phyloP scores from a whole-genome alignment of 2,329 filamentous ascomycete genomes.

The Neurospora crassa region DNA sequence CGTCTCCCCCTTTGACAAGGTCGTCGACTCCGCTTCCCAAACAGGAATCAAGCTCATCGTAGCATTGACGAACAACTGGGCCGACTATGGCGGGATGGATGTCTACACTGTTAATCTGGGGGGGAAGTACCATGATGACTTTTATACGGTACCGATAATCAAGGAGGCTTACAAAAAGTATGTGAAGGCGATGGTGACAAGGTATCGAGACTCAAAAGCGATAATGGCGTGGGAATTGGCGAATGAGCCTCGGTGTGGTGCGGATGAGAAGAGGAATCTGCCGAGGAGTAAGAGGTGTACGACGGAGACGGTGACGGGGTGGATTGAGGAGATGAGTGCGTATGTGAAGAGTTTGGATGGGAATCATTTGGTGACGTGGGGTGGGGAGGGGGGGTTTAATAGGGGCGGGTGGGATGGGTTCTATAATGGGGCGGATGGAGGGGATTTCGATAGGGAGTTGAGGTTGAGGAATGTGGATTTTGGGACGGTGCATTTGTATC shows the following conservation, averaged over 20 bases:
- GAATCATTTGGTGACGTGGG: conserved; percentile 44
- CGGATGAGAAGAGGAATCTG: conserved; percentile 34
- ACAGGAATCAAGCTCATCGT: conserved; percentile 43
- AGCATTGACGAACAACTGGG: conserved; percentile 49
- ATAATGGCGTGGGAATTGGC: conserved; percentile 60
- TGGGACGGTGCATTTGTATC: conserved; percentile 45
- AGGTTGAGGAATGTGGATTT: conserved; percentile 40
- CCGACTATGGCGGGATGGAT: conserved; percentile 51
- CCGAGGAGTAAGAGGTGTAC: conserved; percentile 30
- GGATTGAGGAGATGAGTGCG: conserved; percentile 44
- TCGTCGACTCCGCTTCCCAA: conserved; percentile 38
- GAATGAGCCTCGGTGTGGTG: conserved; percentile 49
- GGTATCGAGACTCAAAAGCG: conserved; percentile 46
- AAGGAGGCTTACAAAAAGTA: conserved; percentile 47
- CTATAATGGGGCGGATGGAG: conserved; percentile 39
- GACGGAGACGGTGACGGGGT: conserved; percentile 32
- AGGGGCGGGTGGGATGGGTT: conserved; percentile 29
- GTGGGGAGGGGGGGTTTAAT: conserved; percentile 51
- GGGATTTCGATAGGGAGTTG: conserved; percentile 43
- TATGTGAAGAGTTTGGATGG: conserved; percentile 43
- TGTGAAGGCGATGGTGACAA: conserved; percentile 46
- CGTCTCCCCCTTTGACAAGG: conserved; percentile 38
- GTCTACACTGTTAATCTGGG: conserved; percentile 47
- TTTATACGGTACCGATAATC: conserved; percentile 40
- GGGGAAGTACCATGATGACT: conserved; percentile 41